phyloP scores from a whole-genome alignment of 2,329 filamentous ascomycete genomes.

The Hypoxylon sp. region DNA sequence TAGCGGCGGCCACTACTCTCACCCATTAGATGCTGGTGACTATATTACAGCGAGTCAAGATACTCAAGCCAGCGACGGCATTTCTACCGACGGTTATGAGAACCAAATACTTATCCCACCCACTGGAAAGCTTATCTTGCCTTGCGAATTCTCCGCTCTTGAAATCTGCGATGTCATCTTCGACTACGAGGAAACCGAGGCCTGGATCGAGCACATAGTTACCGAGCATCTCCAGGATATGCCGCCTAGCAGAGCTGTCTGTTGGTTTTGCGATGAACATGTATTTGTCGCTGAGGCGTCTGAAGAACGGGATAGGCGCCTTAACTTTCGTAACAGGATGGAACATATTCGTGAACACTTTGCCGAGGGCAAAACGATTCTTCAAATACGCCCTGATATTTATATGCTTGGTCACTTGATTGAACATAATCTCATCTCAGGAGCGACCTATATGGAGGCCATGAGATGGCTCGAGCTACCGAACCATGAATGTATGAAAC shows the following conservation, averaged over 20 bases:
- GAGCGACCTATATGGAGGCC: background rate
- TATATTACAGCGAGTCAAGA: background rate
- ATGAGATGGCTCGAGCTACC: conserved; percentile 28
- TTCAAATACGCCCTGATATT: conserved; percentile 85
- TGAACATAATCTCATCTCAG: conserved; percentile 22
- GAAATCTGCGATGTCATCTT: conserved; percentile 56
- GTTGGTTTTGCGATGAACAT: conserved; percentile 63
- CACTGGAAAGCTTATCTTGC: conserved; percentile 46
- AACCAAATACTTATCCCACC: background rate
- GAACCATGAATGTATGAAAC: background rate
- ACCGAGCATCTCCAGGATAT: conserved; percentile 52
- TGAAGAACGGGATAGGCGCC: conserved; percentile 19
- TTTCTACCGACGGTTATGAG: background rate
- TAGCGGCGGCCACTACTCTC: background rate
- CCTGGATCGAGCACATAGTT: conserved; percentile 63
- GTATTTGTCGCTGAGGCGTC: conserved; percentile 48
- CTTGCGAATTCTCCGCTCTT: conserved; percentile 61
- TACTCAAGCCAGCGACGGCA: background rate
- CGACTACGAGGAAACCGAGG: conserved; percentile 51
- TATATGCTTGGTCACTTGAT: conserved; percentile 83
- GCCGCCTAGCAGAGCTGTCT: conserved; percentile 56
- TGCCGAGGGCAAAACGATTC: conserved; percentile 32
- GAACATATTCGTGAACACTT: conserved; percentile 64
- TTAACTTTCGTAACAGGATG: conserved; percentile 59
- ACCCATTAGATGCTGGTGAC: background rate